Base-by-base conservation (phyloP, 495 filamentous ascomycete species). In the Arthonia radiata region DNA sequence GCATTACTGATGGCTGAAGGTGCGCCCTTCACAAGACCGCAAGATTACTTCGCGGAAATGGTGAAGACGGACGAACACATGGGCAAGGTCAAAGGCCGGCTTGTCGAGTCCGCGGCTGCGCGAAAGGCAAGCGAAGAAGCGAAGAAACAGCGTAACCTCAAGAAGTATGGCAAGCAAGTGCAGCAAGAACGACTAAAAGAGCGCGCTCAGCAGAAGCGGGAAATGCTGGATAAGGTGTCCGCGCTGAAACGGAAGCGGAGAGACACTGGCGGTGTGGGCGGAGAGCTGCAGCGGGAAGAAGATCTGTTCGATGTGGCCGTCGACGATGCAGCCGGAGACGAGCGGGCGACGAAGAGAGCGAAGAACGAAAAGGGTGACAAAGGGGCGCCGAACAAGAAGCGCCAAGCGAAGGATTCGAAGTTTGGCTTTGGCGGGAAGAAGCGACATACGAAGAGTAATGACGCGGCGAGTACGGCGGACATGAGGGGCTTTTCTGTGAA, bases 141-240 rank as follows among this genome's bases (percentile, higher is more conserved):
- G 15, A 65, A 79, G 44, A 74, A 75, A 53, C 80, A 76, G 58
- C 59, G 86, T 32, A 86, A 97, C 52, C 56, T 93, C 36, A 94
- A 91, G 70, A 94, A 93, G 53, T 97, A 94, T 52, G 86, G 86
- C 36, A 97, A 97, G 57, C 77, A 91, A 54, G 86, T 94, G 33
- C 86, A 97, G 59, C 68, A 90, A 35, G 81, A 79, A 34, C 93
- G 91, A 61, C 46, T 83, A 53, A 82, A 91, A 51, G 83, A 94
- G 59, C 52, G 86, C 15, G 65, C 68, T 25, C 90, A 81, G 61
- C 71, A 68, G 48, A 90, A 91, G 70, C 67, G 67, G 40, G 72
- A 86, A 37, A 78, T 72, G 9, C 47, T 94, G 39, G 86, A 92
- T 36, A 93, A 89, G 65, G 89, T 97, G 41, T 76, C 77, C 49